Conservation (phyloP, 192 early-diverging fungal species). For the Dispira parvispora region DNA sequence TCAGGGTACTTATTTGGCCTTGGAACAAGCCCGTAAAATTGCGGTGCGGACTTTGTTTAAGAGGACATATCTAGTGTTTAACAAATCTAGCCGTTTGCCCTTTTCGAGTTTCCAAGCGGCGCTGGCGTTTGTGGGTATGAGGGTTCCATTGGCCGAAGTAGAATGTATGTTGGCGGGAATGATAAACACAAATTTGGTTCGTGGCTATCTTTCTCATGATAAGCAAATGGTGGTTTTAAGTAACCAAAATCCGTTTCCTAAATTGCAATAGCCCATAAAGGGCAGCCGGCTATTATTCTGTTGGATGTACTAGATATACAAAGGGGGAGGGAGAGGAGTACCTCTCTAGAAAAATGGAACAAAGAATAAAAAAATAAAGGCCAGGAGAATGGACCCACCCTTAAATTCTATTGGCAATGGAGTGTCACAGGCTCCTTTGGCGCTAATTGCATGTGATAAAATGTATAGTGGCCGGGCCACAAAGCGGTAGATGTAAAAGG, state of each 20-base stretch:
- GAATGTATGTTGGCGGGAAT: constrained; percentile 79
- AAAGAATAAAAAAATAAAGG: no score
- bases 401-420: no score
- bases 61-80: constrained; percentile 45
- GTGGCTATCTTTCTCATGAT: constrained; percentile 76
- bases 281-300: no score
- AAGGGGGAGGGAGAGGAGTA: no score
- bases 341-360: no score
- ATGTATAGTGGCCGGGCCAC: no score
- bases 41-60: constrained; percentile 59
- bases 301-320: no score
- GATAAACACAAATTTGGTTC: constrained; percentile 76
- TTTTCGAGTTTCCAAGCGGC: constrained; percentile 46
- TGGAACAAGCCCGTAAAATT: constrained; percentile 59
- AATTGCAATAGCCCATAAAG: constrained; percentile 11
- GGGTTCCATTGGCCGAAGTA: constrained; percentile 48
- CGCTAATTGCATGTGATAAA: no score
- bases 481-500: no score
- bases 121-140: constrained; percentile 35
- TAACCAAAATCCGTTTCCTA: constrained; percentile 63
- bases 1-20: constrained; percentile 60
- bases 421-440: no score
- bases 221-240: constrained; percentile 57
- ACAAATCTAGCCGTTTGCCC: constrained; percentile 35
- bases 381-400: no score